Evolutionary conservation across 2,329 filamentous ascomycete genomes (phyloP), one percentile per base, ranked within the genome.

Genomic region (Colletotrichum trifolii): DNA sequence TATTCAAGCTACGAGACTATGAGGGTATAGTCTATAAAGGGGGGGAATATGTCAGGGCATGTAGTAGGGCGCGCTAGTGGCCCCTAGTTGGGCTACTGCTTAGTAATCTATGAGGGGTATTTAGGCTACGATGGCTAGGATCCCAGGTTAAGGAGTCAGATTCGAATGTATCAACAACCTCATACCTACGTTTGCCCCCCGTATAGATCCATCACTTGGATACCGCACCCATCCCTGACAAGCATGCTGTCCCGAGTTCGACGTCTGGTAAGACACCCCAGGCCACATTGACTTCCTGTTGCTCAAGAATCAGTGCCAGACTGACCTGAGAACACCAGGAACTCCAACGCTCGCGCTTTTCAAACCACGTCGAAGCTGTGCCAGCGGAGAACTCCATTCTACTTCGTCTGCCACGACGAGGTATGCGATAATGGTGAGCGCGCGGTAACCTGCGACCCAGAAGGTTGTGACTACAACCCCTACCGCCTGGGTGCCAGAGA

Each of bases 391-490:
- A 39, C 54, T 47, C 15, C 58, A 10, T 1, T 50, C 38, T 25
- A 25, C 25, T 25, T 25, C 25, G 35, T 9, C 40, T 73, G 69
- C 33, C 8, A 64, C 3, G 45, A n/a, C 38, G 10, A 13, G 0
- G 38, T 43, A 13, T 75, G 78, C 12, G 45, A 25, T 60, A 85
- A 82, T 69, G 83, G 84, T 25, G 25, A 25, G 71, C 11, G 70
- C 71, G 54, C 75, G 79, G 66, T 83, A 85, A 67, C 87, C 38
- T 90, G 88, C 76, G 88, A 90, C 74, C 84, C 85, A 62, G 85
- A 87, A 67, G 88, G 88, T 25, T 91, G 88, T 71, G 87, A 89
- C 71, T 89, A 86, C 80, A 89, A 89, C 80, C 77, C 83, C 17
- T 90, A 85, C 83, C 86, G 87, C 70, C 82, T 87, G 78, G 88